These are phyloP conservation scores for Candida ipomoeae DNA, from an alignment of 805 yeast genomes.

Conservation along the genomic window DNA sequence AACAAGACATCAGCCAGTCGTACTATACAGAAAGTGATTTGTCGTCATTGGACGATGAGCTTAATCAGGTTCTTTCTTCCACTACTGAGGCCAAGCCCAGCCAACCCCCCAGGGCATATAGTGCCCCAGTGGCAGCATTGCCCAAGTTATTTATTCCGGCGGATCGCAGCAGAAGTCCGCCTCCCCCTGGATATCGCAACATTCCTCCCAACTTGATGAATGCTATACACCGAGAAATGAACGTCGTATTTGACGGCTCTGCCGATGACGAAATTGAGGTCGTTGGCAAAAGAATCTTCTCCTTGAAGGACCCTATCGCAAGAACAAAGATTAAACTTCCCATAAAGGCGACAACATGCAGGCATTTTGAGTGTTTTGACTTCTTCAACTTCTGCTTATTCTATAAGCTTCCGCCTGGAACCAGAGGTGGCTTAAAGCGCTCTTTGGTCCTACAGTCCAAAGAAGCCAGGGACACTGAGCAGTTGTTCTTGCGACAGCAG, in stretches of 20 bases:
- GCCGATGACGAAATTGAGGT: conserved; percentile 28
- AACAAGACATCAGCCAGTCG: background rate
- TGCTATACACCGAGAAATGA: conserved; percentile 26
- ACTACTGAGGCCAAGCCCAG: background rate
- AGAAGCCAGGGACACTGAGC: conserved; percentile 17
- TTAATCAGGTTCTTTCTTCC: conserved; percentile 12
- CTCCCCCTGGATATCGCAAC: conserved; percentile 20
- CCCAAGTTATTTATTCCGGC: conserved; percentile 11
- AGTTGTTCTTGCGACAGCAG: conserved; percentile 14
- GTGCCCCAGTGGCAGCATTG: background rate
- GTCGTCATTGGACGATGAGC: conserved; percentile 14
- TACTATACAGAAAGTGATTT: conserved; percentile 12
- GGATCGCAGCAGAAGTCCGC: conserved; percentile 9
- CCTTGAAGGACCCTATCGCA: conserved; percentile 39
- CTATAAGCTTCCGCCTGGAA: conserved; percentile 31
- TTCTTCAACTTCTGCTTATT: conserved; percentile 38
- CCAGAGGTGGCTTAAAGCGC: conserved; percentile 20
- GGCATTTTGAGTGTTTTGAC: conserved; percentile 44
- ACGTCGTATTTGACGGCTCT: conserved; percentile 16
- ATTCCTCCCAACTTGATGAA: conserved; percentile 29
- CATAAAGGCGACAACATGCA: conserved; percentile 34
- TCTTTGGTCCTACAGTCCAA: conserved; percentile 26
- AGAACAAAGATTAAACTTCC: conserved; percentile 38
- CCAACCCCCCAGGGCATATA: background rate
- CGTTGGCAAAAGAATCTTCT: conserved; percentile 34